Evolutionary conservation across 495 filamentous ascomycete genomes (phyloP), one percentile per base, ranked within the genome.

Genomic region (Neurospora sp.): DNA sequence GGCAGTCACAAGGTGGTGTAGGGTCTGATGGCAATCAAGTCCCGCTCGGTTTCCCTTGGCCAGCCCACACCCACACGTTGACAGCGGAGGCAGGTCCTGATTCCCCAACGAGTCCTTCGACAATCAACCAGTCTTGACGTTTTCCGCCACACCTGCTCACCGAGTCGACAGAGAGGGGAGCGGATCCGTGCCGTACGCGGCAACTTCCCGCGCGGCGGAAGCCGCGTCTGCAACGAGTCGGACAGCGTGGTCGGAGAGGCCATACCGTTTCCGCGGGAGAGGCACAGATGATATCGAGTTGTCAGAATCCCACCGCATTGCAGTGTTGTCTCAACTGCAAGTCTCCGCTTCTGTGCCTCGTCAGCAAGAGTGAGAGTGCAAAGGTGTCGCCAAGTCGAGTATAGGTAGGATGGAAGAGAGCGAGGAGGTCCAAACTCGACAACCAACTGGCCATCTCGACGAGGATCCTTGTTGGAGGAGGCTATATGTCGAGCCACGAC

Each of bases 21-120:
- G 62, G 54, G 72, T 72, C 73, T 78, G 75, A 80, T 77, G 78
- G 77, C 78, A 79, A 82, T 82, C 66, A 77, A 76, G 62, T 80
- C 76, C 78, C 77, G 76, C 74, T 71, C 48, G 62, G 2, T 39
- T 70, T 74, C 73, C 78, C 75, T 74, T 74, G 69, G 38, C 31
- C 38, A 38, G 14, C 41, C 46, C 70, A 77, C 72, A 71, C 73
- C 73, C 74, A 69, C 73, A 23, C 39, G 69, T 40, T 59, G 74
- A 74, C 69, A 70, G 72, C 72, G 72, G 66, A 69, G 69, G 69
- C 72, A 73, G 62, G 23, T 54, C 39, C 48, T 62, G 54, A 62
- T 18, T 35, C 27, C 54, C 12, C 23, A 31, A 35, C 54, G 5
- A 39, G 42, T 48, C 18, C n/a, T 37, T 54, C 3, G 70, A 46